Conservation (phyloP, 2,329 filamentous ascomycete species). For the Talaromyces verruculosus region DNA sequence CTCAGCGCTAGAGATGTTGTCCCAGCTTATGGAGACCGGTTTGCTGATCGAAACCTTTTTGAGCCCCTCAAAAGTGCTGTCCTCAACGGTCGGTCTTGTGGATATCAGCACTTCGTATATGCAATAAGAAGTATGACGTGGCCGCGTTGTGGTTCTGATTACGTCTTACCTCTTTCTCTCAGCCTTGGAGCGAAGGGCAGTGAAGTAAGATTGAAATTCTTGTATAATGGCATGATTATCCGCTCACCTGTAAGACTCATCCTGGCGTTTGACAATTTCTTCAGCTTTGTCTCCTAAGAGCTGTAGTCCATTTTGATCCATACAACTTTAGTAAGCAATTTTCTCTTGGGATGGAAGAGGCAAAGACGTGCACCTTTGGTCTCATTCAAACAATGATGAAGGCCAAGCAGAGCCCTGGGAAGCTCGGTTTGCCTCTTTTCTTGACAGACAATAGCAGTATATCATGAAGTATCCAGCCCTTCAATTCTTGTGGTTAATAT, state of each 20-base stretch:
- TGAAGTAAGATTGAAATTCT: not conserved
- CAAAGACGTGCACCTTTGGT: not conserved
- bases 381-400: not conserved
- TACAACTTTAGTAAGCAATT: not conserved
- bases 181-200: not conserved
- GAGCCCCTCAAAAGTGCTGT: not conserved
- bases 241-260: not conserved
- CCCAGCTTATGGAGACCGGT: not conserved
- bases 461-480: too few species aligned
- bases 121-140: too few species aligned
- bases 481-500: too few species aligned
- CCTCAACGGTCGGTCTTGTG: not conserved
- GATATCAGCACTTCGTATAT: not conserved
- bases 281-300: not conserved
- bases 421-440: not conserved
- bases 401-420: not conserved
- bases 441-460: too few species aligned
- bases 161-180: not conserved
- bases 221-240: not conserved
- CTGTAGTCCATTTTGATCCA: not conserved
- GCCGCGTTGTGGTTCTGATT: not conserved
- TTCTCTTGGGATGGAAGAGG: not conserved
- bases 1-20: not conserved
- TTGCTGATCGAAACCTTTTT: not conserved
- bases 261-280: not conserved